Conservation (phyloP, 768 basidiomycete genomes). For the Heimioporus sp. region DNA sequence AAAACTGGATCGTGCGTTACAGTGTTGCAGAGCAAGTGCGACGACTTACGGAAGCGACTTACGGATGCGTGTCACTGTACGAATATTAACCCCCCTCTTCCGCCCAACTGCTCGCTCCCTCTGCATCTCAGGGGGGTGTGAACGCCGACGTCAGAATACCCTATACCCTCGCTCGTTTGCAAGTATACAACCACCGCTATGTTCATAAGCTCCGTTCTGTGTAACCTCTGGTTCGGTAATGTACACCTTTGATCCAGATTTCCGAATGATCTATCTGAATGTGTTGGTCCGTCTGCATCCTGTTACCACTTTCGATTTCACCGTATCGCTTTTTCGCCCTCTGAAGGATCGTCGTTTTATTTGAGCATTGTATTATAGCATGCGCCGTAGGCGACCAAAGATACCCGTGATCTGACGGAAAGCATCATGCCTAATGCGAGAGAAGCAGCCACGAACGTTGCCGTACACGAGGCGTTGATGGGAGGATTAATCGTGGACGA, state of each 20-base stretch:
- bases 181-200: slow-evolving; percentile 29
- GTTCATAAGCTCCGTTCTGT: slow-evolving; percentile 24
- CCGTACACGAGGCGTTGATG: slow-evolving; percentile 10
- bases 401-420: too few species aligned
- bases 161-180: slow-evolving; percentile 28
- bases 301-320: slow-evolving; percentile 1
- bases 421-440: background rate
- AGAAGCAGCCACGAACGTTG: background rate
- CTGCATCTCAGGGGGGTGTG: slow-evolving; percentile 29
- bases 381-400: too few species aligned
- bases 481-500: slow-evolving; percentile 21
- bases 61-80: slow-evolving; percentile 46
- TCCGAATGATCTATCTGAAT: too few species aligned
- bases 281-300: background rate
- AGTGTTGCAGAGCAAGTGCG: slow-evolving; percentile 50
- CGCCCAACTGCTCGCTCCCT: slow-evolving; percentile 39
- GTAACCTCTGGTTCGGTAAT: slow-evolving; percentile 29
- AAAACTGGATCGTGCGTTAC: slow-evolving; percentile 1
- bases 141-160: slow-evolving; percentile 14
- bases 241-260: slow-evolving; percentile 15
- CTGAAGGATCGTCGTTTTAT: background rate
- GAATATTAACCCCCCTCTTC: slow-evolving; percentile 41
- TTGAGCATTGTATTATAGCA: background rate
- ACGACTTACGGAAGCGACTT: slow-evolving; percentile 48
- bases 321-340: background rate